Conservation (phyloP, 1,284 basidiomycete species). For the Ganoderma multipileum region DNA sequence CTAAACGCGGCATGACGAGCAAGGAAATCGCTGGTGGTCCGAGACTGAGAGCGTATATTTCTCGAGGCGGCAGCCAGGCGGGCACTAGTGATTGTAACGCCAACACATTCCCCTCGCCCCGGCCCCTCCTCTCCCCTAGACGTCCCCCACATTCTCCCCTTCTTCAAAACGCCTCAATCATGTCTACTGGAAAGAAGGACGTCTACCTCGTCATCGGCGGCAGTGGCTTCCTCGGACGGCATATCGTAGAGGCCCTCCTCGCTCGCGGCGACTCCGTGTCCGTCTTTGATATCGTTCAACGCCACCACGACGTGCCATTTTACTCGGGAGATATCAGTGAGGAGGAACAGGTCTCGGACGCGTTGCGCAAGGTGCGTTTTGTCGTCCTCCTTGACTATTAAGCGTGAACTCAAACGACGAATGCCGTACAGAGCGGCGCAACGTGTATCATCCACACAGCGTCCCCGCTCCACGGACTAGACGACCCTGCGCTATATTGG, state of each 20-base stretch:
- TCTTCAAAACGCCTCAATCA: conserved; percentile 11
- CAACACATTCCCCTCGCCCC: neutral
- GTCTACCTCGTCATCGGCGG: conserved; percentile 88
- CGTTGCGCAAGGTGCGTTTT: conserved; percentile 69
- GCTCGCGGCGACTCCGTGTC: conserved; percentile 82
- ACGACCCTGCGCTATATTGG: conserved; percentile 79
- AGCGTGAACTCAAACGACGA: neutral
- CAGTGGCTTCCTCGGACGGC: conserved; percentile 90
- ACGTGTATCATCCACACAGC: conserved; percentile 97
- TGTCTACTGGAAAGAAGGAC: conserved; percentile 47
- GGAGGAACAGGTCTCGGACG: conserved; percentile 73
- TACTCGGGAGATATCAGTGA: conserved; percentile 88
- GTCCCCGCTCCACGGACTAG: conserved; percentile 84
- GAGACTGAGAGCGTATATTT: conserved; percentile 22
- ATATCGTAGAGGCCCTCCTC: conserved; percentile 86
- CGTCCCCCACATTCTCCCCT: neutral
- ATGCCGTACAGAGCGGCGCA: conserved; percentile 66
- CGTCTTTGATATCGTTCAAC: conserved; percentile 90
- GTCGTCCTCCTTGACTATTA: neutral
- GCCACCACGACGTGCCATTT: conserved; percentile 86
- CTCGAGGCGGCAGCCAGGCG: conserved; percentile 6
- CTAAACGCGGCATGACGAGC: neutral
- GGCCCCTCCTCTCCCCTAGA: conserved; percentile 2
- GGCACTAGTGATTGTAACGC: neutral
- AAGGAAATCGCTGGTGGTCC: neutral